phyloP scores from a whole-genome alignment of 176 grass and related monocot species.

The Avena sativa region DNA sequence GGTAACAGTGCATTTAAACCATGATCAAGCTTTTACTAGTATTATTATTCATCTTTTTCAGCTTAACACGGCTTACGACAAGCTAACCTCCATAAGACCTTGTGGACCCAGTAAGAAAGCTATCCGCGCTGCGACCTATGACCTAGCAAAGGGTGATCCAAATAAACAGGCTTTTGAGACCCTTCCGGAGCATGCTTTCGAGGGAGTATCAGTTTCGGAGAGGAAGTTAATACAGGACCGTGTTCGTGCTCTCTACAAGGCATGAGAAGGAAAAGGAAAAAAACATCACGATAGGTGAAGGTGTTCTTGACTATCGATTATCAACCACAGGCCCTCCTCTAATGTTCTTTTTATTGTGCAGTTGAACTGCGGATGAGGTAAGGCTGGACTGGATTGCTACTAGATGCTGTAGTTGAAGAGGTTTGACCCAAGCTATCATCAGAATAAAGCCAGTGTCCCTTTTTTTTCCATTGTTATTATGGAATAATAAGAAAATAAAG shows the following conservation, averaged over 20 bases:
- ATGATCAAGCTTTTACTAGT: neutral
- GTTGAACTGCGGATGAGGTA: neutral
- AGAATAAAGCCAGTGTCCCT: conserved; percentile 30
- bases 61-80: conserved; percentile 71
- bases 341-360: conserved; percentile 1
- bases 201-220: conserved; percentile 64
- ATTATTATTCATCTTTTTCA: conserved; percentile 37
- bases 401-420: neutral
- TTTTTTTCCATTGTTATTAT: neutral
- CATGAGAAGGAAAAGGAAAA: conserved; percentile 34
- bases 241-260: conserved; percentile 53
- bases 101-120: conserved; percentile 83
- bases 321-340: neutral
- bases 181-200: conserved; percentile 77
- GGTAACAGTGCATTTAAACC: neutral
- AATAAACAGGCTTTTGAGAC: conserved; percentile 82
- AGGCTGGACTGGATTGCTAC: neutral
- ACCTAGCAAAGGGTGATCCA: conserved; percentile 83
- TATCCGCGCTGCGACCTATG: conserved; percentile 71
- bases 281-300: conserved; percentile 12
- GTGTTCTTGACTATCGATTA: neutral
- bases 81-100: conserved; percentile 68
- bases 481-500: conserved; percentile 38
- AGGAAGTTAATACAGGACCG: conserved; percentile 69
- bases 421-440: neutral